Percentiles rank a stretch among this genome's conserved stretches.
phyloP scores from a whole-genome alignment of 306 rosid species.

The Prunus armeniaca region DNA sequence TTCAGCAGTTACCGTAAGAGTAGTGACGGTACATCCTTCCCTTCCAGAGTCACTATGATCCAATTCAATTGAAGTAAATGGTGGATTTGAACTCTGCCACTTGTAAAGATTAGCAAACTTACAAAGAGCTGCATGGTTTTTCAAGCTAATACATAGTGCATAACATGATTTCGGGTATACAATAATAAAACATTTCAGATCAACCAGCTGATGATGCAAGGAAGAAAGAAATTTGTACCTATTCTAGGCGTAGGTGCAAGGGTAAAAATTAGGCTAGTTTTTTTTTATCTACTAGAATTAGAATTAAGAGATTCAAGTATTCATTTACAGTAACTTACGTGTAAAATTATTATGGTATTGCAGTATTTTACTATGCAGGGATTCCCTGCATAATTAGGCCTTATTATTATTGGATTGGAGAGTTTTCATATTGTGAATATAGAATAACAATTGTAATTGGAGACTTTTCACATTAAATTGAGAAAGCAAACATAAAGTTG shows the following conservation, averaged over 20 bases:
- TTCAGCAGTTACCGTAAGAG: conserved; percentile 94
- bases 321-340: not conserved
- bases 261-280: not conserved
- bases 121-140: conserved; percentile 15
- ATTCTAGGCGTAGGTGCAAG: not conserved
- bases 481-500: not conserved
- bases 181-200: not conserved
- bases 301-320: not conserved
- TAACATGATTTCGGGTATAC: not conserved
- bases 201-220: not conserved
- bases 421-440: not conserved
- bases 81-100: conserved; percentile 96
- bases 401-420: not conserved
- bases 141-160: conserved; percentile 4
- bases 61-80: conserved; percentile 94
- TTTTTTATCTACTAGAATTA: not conserved
- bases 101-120: conserved; percentile 26
- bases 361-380: not conserved
- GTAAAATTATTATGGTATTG: not conserved
- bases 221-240: not conserved
- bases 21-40: conserved; percentile 99
- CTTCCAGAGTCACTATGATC: conserved; percentile 99
- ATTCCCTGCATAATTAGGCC: not conserved
- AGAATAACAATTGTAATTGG: not conserved
- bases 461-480: not conserved